Evolutionary conservation across 257 asterid species (phyloP), one percentile per base, ranked within the genome.

Genomic region (Ilex asprella): DNA sequence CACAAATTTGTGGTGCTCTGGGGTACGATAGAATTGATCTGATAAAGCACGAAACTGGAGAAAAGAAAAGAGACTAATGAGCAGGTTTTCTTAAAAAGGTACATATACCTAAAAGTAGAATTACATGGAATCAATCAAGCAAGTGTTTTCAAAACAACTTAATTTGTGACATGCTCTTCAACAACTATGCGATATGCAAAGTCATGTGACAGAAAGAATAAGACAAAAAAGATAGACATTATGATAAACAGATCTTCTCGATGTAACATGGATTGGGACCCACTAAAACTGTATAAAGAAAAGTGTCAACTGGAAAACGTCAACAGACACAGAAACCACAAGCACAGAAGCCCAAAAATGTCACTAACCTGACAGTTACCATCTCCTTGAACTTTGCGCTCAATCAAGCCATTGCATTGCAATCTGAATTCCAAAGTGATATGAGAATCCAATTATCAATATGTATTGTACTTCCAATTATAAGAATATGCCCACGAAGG

Each of bases 311-410:
- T 35, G 2, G 8, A 35, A 35, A 35, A 8, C 2, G 41, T 35
- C 41, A 35, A 35, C 5, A 21, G 27, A 21, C 27, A 21, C 27
- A 21, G 27, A 21, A 21, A 21, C 27, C 27, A 21, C 27, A 21
- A 21, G 27, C 27, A 21, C 27, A 21, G 27, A 21, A 21, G 27
- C 27, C 27, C 16, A 60, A 57, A 61, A 65, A 39, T 21, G 27
- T 21, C 35, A 62, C 76, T 65, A 68, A 86, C 99, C 99, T 93
- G 99, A 61, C 99, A 93, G 76, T 93, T 93, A 12, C 99, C 99
- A 78, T 89, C 99, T 78, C 99, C 99, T 72, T 82, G 84, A 69
- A 86, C 86, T 77, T 85, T 85, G 89, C 84, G 86, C 82, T 89
- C 99, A 70, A 82, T 78, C 90, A 93, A 79, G 74, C 83, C 91